Base-by-base conservation (phyloP, 2,329 filamentous ascomycete genomes). In the Penicillium corylophilum region DNA sequence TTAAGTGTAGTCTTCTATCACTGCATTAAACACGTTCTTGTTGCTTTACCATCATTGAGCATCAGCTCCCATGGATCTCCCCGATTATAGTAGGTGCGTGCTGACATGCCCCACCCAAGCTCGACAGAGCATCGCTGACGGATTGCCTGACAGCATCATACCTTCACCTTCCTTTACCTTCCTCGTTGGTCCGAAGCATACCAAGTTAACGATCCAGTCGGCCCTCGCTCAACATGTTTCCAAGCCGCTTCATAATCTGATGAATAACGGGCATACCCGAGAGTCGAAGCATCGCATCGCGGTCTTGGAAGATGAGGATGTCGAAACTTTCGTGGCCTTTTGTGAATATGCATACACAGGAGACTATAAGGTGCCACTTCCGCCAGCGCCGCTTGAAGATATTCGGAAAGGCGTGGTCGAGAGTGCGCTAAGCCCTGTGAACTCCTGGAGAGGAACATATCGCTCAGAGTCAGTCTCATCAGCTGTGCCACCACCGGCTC, bases 341-440 rank as follows among this genome's bases (percentile, higher is more conserved):
- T 74, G 71, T 54, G 72, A 80, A 54, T 79, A 74, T 67, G 75
- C 76, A 12, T 80, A 80, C 51, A 78, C 74, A 0, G 75, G 77
- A 9, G 69, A 77, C 46, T 80, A 79, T 53, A 68, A 59, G 10
- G 70, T 73, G 24, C 75, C 69, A 3, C 51, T 24, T 13, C 55
- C 50, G 23, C 65, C 66, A 9, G 55, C 57, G 26, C 55, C 36
- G 10, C 51, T 53, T 7, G 62, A 65, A 42, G 62, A 65, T 9
- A 51, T 58, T 13, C 55, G 48, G 10, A 35, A 51, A 23, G 54
- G 56, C 3, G 49, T 56, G 22, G 45, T 53, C 7, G 55, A 63
- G 20, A 46, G 28, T 20, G 49, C 50, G 13, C 18, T 44, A 1
- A 56, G 48, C 41, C 36, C 55, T 9, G 44, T 13, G 3, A 46